Percentiles rank a stretch among this genome's conserved stretches.
phyloP scores from a whole-genome alignment of 768 basidiomycete species.

The Russula foetens region DNA sequence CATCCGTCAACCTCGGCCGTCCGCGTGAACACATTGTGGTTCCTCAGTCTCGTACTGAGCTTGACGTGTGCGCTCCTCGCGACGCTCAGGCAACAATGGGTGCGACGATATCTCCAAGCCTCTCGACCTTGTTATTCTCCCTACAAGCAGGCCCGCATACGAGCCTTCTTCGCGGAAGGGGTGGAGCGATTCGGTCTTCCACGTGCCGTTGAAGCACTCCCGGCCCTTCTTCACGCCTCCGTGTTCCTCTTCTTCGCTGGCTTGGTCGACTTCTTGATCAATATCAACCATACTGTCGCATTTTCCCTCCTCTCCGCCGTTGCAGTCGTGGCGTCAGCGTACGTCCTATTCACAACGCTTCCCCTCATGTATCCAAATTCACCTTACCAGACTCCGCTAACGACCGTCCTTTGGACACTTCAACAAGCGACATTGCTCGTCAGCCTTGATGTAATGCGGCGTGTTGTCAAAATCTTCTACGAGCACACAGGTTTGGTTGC shows the following conservation, averaged over 20 bases:
- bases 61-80: conserved; percentile 16
- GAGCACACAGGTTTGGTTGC: not conserved
- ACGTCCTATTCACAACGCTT: conserved; percentile 6
- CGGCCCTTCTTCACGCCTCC: conserved; percentile 13
- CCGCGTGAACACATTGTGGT: conserved; percentile 13
- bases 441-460: not conserved
- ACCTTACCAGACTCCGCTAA: conserved; percentile 18
- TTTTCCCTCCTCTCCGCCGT: no score
- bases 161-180: conserved; percentile 16
- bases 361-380: conserved; percentile 11
- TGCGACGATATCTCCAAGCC: conserved; percentile 10
- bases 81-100: conserved; percentile 19
- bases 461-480: conserved; percentile 2
- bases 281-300: no score
- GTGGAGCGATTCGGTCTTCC: conserved; percentile 12
- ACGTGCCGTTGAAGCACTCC: conserved; percentile 15
- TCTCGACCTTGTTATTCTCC: conserved; percentile 8
- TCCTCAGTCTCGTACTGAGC: no score
- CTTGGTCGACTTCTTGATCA: conserved; percentile 6
- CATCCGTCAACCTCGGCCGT: not conserved
- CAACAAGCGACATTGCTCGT: not conserved
- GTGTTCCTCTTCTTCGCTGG: conserved; percentile 19
- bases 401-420: conserved; percentile 2
- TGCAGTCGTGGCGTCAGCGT: conserved; percentile 7
- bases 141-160: conserved; percentile 13